A percentile compares a stretch with the other conserved stretches of the same genome.
These are phyloP conservation scores for Termitomyces sp. DNA, from an alignment of 1,284 basidiomycete species.

Conservation along the genomic window DNA sequence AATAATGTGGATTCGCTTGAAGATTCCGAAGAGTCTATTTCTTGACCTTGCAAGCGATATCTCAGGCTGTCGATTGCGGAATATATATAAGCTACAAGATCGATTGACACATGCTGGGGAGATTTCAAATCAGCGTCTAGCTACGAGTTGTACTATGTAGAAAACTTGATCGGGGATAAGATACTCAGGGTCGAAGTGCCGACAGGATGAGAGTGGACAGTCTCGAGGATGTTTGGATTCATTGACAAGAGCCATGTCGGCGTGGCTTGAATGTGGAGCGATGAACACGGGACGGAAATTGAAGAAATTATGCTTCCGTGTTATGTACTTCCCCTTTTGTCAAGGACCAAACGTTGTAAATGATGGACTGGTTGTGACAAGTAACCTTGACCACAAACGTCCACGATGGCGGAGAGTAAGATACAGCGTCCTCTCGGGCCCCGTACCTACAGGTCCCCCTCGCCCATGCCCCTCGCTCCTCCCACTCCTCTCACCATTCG, in stretches of 20 bases:
- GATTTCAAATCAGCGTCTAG: neutral
- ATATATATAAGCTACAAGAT: no score
- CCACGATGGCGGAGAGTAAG: slow-evolving; percentile 18
- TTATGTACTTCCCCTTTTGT: slow-evolving; percentile 23
- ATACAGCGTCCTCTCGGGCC: slow-evolving; percentile 54
- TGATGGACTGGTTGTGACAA: slow-evolving; percentile 18
- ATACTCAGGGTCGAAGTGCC: neutral
- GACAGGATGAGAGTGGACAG: neutral
- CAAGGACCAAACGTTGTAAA: slow-evolving; percentile 15
- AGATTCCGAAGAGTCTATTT: no score
- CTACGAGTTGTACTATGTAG: neutral
- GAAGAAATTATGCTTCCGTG: slow-evolving; percentile 13
- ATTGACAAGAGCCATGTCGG: neutral
- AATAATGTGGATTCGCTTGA: neutral
- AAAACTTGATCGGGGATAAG: neutral
- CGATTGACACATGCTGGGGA: neutral
- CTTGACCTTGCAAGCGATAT: no score
- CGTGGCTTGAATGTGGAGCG: no score
- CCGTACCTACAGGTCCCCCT: slow-evolving; percentile 43
- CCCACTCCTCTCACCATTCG: slow-evolving; percentile 29
- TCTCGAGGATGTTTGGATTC: neutral
- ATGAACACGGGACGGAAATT: neutral
- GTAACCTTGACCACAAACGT: slow-evolving; percentile 24
- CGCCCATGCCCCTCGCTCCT: slow-evolving; percentile 33
- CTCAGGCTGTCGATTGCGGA: no score